Evolutionary conservation across 257 asterid genomes (phyloP).

Genomic region (Ilex asprella): DNA sequence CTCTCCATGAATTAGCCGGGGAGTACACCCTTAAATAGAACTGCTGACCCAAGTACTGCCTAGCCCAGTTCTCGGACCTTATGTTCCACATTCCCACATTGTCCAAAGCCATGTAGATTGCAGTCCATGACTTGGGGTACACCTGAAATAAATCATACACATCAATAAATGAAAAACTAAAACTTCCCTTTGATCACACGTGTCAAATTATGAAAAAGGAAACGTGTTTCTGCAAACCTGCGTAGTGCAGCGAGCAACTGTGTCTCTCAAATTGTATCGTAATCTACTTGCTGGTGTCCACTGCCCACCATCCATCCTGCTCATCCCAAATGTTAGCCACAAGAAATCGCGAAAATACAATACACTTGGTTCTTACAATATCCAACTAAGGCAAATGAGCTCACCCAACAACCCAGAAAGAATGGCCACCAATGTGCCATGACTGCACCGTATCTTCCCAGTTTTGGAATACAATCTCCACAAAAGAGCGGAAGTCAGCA

Average conservation of each 20-base stretch:
- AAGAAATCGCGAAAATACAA: neutral
- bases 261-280: constrained; percentile 64
- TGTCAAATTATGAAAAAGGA: neutral
- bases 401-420: constrained; percentile 94
- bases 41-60: constrained; percentile 90
- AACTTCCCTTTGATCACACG: neutral
- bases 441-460: constrained; percentile 80
- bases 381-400: constrained; percentile 1
- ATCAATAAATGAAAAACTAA: neutral
- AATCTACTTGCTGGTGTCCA: constrained; percentile 71
- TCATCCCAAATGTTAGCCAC: constrained; percentile 12
- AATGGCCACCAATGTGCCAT: constrained; percentile 85
- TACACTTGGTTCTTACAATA: no score
- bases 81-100: constrained; percentile 96
- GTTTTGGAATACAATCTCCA: constrained; percentile 84
- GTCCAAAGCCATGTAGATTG: constrained; percentile 76
- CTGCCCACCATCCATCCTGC: constrained; percentile 86
- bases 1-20: constrained; percentile 52
- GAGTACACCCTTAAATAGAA: constrained; percentile 76
- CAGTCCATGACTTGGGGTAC: constrained; percentile 85
- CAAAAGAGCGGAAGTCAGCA: constrained; percentile 55
- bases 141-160: constrained; percentile 40
- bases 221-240: constrained; percentile 43
- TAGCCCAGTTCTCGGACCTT: constrained; percentile 87
- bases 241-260: constrained; percentile 69